Base-by-base conservation (phyloP, 2,329 filamentous ascomycete genomes). In the Fusarium oligoseptatum region DNA sequence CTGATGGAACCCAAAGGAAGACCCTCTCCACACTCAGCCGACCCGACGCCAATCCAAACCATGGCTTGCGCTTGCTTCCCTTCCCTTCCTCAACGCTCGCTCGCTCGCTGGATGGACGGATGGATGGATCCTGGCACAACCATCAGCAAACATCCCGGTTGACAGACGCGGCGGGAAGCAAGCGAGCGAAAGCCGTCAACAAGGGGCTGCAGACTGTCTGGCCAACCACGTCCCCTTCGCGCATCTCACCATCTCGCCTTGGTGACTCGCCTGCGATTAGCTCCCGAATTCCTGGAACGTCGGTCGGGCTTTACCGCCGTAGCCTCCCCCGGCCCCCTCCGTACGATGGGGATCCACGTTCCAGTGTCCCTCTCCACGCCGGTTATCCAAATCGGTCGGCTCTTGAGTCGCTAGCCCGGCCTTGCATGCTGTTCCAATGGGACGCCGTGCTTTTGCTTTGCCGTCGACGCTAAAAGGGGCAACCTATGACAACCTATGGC, bases 211-310 rank as follows among this genome's bases (percentile, higher is more conserved):
- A 52, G 71, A 66, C 64, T 71, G 48, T 61, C 75, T 69, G 68
- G 70, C 70, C 72, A 74, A 77, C 66, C 63, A 62, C 67, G 70
- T 73, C 63, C 60, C 65, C 64, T 77, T 70, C 68, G 64, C 66
- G 60, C 72, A 78, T 77, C 76, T 74, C 70, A 72, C 72, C 76
- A 77, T 73, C 76, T 77, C 74, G 70, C 72, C 76, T 78, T 74
- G 64, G 67, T 72, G 29, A 43, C 52, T 72, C 32, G 62, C 65
- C 76, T 78, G 72, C 76, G 60, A 77, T 77, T 78, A 78, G 76
- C 72, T 77, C 74, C 76, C 76, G 76, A 67, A 74, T 72, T 72
- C 65, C 74, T 77, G 76, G 76, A 74, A 74, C 71, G 48, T 52
- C 24, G 48, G 41, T 66, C 61, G 71, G 67, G 60, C 68, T 70